phyloP scores from a whole-genome alignment of 2,329 filamentous ascomycete species.

The Septoria linicola region DNA sequence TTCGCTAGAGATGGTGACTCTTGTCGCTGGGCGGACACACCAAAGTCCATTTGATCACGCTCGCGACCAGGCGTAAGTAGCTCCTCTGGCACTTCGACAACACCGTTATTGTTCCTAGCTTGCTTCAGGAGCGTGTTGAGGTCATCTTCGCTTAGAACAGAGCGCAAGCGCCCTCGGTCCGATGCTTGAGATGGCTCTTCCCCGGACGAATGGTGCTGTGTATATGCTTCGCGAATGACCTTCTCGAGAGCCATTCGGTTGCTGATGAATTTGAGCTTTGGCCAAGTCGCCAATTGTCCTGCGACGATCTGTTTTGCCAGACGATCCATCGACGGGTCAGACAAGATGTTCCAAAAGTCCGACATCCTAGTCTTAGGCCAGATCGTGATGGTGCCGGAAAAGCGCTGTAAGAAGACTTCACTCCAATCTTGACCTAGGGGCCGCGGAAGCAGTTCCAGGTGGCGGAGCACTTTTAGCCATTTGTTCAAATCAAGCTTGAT shows the following conservation, averaged over 20 bases:
- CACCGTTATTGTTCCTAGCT: conserved; percentile 34
- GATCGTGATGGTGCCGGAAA: conserved; percentile 91
- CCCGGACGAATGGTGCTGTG: conserved; percentile 40
- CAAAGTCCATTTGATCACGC: conserved; percentile 17
- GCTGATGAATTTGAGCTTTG: conserved; percentile 84
- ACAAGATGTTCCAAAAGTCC: conserved; percentile 83
- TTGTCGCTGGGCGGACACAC: conserved; percentile 21
- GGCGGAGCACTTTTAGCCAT: conserved; percentile 92
- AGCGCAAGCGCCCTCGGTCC: conserved; percentile 29
- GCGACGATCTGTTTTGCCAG: conserved; percentile 86
- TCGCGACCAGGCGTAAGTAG: conserved; percentile 27
- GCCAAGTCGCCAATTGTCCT: conserved; percentile 84
- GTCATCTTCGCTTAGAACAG: conserved; percentile 49
- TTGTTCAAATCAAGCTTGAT: conserved; percentile 96
- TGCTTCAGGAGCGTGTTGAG: conserved; percentile 43
- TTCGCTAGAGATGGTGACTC: conserved; percentile 35
- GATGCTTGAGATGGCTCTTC: conserved; percentile 26
- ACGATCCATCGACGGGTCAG: conserved; percentile 72
- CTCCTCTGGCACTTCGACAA: conserved; percentile 31
- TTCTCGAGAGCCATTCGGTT: conserved; percentile 85
- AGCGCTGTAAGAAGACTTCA: conserved; percentile 92
- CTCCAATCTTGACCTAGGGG: conserved; percentile 95
- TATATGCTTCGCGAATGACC: conserved; percentile 58
- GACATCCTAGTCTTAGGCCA: conserved; percentile 80
- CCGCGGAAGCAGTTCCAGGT: conserved; percentile 86